A percentile compares a stretch with the other conserved stretches of the same genome.
Conservation (phyloP, 2,329 filamentous ascomycete genomes). For the Coleophoma cylindrospora region DNA sequence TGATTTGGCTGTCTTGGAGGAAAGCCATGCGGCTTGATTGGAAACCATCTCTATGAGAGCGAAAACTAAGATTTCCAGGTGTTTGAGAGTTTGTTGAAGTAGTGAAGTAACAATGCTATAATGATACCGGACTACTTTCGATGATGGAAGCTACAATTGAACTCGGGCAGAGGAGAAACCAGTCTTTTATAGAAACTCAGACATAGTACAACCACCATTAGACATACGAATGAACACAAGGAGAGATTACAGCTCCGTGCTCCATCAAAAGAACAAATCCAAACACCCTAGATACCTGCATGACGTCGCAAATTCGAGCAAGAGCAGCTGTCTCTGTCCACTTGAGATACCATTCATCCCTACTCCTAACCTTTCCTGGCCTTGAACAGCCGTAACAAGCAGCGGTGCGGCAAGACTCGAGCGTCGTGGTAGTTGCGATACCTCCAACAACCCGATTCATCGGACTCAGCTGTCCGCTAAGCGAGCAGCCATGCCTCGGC, state of each 20-base stretch:
- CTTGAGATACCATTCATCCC: background rate
- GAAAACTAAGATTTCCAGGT: background rate
- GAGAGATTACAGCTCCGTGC: too few relatives aligned
- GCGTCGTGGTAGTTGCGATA: too few relatives aligned
- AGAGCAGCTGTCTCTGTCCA: background rate
- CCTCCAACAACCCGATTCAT: too few relatives aligned
- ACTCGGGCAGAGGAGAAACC: too few relatives aligned
- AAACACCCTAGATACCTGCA: background rate
- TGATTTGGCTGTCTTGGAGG: slow-evolving; percentile 23
- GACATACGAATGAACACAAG: too few relatives aligned
- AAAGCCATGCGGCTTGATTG: slow-evolving; percentile 8
- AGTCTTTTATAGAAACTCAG: too few relatives aligned
- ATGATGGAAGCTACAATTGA: background rate
- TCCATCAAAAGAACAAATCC: background rate
- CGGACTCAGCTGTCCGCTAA: too few relatives aligned
- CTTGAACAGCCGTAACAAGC: too few relatives aligned
- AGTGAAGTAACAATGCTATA: background rate
- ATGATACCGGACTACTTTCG: background rate
- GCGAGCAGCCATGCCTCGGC: too few relatives aligned
- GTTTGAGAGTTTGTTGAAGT: background rate
- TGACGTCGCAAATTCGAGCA: background rate
- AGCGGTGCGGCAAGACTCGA: too few relatives aligned
- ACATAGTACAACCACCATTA: too few relatives aligned
- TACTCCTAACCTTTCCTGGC: too few relatives aligned
- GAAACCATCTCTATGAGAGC: background rate